Percentiles rank a stretch among this genome's conserved stretches.
Conservation (phyloP, 352 stramenopile species). For the Globisporangium abappressorium region DNA sequence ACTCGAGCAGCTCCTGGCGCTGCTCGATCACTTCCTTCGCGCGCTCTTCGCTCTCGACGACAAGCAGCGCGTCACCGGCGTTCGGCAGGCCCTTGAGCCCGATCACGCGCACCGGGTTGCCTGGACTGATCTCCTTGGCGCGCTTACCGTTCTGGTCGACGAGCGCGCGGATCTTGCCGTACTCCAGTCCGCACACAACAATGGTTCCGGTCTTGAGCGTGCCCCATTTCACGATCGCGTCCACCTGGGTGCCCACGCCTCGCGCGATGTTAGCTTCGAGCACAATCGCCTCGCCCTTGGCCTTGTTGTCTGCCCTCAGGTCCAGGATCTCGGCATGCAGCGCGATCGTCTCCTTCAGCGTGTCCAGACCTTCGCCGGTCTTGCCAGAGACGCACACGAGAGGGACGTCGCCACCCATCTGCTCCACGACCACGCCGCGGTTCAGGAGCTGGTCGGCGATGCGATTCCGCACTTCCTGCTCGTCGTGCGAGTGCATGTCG, state of each 20-base stretch:
- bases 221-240: slow-evolving; percentile 96
- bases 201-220: slow-evolving; percentile 93
- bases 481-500: slow-evolving; percentile 86
- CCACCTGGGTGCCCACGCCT: slow-evolving; percentile 93
- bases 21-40: slow-evolving; percentile 78
- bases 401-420: slow-evolving; percentile 92
- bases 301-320: slow-evolving; percentile 90
- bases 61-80: slow-evolving; percentile 73
- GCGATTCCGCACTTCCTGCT: slow-evolving; percentile 57
- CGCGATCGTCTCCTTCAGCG: slow-evolving; percentile 96
- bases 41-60: slow-evolving; percentile 66
- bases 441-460: slow-evolving; percentile 88
- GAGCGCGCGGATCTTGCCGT: slow-evolving; percentile 89
- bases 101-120: slow-evolving; percentile 88
- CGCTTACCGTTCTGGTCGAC: slow-evolving; percentile 70
- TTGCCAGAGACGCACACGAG: slow-evolving; percentile 96
- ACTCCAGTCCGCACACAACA: slow-evolving; percentile 95
- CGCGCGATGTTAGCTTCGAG: slow-evolving; percentile 95
- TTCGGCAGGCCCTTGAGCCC: slow-evolving; percentile 84
- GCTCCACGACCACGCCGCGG: slow-evolving; percentile 93
- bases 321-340: slow-evolving; percentile 96
- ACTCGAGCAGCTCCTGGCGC: slow-evolving; percentile 69
- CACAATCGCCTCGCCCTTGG: slow-evolving; percentile 92
- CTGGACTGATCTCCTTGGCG: slow-evolving; percentile 89
- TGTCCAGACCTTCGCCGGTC: slow-evolving; percentile 91